A percentile compares a stretch with the other conserved stretches of the same genome.
These are phyloP conservation scores for Citrus sp. DNA, from an alignment of 345 rosid genomes.

Conservation along the genomic window DNA sequence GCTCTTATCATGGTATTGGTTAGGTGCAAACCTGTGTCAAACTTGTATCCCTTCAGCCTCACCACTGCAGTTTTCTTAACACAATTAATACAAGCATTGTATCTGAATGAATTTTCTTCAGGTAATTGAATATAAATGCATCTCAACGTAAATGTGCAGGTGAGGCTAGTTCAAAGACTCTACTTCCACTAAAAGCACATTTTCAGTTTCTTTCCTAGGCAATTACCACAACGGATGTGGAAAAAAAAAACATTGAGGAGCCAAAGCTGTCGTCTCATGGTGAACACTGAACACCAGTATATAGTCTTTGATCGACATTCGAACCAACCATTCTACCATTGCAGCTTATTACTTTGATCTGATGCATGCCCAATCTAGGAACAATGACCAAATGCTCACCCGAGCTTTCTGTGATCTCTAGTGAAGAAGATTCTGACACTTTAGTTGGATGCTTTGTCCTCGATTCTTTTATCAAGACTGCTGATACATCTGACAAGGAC, in stretches of 20 bases:
- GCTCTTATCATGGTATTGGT: too few species aligned
- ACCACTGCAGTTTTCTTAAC: too few species aligned
- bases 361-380: not conserved
- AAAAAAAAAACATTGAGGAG: not conserved
- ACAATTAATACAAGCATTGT: too few species aligned
- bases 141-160: too few species aligned
- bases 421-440: not conserved
- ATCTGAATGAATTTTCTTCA: too few species aligned
- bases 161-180: too few species aligned
- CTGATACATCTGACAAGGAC: not conserved
- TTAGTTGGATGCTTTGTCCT: not conserved
- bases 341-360: not conserved
- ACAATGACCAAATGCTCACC: not conserved
- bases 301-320: too few species aligned
- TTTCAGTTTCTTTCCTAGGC: not conserved
- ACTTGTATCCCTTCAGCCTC: too few species aligned
- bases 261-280: not conserved
- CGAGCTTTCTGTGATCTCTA: not conserved
- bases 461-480: too few species aligned
- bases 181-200: too few species aligned
- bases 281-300: not conserved
- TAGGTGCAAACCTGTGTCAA: too few species aligned
- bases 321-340: not conserved
- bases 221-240: not conserved
- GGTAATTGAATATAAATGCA: too few species aligned